Conservation (phyloP, 2,329 filamentous ascomycete species). For the Sporothrix humicola region DNA sequence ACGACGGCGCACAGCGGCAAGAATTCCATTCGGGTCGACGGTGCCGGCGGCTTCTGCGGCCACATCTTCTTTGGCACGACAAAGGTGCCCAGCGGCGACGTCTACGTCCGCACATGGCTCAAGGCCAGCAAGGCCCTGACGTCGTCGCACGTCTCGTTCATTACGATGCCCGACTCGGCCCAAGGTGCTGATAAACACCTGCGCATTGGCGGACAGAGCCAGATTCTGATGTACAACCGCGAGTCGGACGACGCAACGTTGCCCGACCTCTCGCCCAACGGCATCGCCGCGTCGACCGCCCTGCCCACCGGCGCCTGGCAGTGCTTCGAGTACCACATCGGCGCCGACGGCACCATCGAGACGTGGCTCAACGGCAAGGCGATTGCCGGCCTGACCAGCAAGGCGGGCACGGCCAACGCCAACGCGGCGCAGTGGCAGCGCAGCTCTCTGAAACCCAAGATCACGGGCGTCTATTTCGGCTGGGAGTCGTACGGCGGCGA, state of each 20-base stretch:
- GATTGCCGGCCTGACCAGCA: conserved; percentile 58
- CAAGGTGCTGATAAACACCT: conserved; percentile 64
- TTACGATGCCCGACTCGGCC: conserved; percentile 65
- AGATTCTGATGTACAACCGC: conserved; percentile 69
- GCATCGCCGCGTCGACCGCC: conserved; percentile 59
- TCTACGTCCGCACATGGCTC: conserved; percentile 48
- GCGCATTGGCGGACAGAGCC: conserved; percentile 64
- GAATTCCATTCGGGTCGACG: conserved; percentile 60
- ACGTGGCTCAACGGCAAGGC: conserved; percentile 63
- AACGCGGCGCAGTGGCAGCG: conserved; percentile 61
- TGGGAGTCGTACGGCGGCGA: conserved; percentile 68
- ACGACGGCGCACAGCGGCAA: conserved; percentile 61
- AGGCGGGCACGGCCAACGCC: conserved; percentile 54
- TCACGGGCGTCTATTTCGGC: conserved; percentile 64
- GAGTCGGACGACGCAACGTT: conserved; percentile 67
- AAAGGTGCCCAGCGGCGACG: conserved; percentile 60
- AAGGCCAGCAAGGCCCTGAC: conserved; percentile 64
- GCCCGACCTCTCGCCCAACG: conserved; percentile 64
- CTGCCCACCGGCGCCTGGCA: conserved; percentile 60
- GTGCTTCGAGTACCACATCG: conserved; percentile 67
- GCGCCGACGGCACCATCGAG: conserved; percentile 62
- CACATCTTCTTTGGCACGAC: conserved; percentile 67
- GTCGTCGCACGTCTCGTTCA: conserved; percentile 65
- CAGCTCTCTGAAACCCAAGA: conserved; percentile 56
- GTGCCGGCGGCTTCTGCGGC: conserved; percentile 60